Percentiles rank a stretch among this genome's conserved stretches.
Conservation (phyloP, 2,329 filamentous ascomycete genomes). For the Tolypocladium pustulatum region DNA sequence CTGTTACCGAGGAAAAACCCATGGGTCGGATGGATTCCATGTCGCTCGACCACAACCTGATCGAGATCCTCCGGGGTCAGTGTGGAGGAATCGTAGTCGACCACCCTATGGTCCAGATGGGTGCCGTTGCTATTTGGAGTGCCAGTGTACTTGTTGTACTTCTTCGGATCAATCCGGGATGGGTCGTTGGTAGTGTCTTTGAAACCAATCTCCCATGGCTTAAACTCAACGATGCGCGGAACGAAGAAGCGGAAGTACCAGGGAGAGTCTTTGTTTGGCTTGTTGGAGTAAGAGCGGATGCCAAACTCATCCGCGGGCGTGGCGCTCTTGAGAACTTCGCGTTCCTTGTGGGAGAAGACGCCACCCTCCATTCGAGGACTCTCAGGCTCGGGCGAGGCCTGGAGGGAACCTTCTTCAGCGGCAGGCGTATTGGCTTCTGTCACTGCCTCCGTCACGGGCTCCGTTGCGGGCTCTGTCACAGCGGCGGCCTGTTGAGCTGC, state of each 20-base stretch:
- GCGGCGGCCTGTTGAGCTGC: slow-evolving; percentile 25
- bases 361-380: slow-evolving; percentile 15
- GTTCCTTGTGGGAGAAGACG: slow-evolving; percentile 21
- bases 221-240: slow-evolving; percentile 36
- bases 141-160: slow-evolving; percentile 32
- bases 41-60: slow-evolving; percentile 34
- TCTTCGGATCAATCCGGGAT: background rate
- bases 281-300: slow-evolving; percentile 31
- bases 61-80: slow-evolving; percentile 41
- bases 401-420: slow-evolving; percentile 24
- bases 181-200: slow-evolving; percentile 47
- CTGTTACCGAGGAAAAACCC: slow-evolving; percentile 41
- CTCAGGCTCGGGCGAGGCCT: slow-evolving; percentile 24
- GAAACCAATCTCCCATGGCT: slow-evolving; percentile 47
- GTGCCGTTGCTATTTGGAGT: slow-evolving; percentile 42
- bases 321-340: slow-evolving; percentile 25
- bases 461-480: slow-evolving; percentile 7
- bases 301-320: slow-evolving; percentile 41
- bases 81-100: slow-evolving; percentile 40
- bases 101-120: slow-evolving; percentile 44
- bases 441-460: slow-evolving; percentile 4
- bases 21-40: slow-evolving; percentile 41
- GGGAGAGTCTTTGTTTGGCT: slow-evolving; percentile 28
- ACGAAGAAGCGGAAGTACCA: slow-evolving; percentile 43
- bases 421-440: slow-evolving; percentile 20